Base-by-base conservation (phyloP, 2,329 filamentous ascomycete genomes). In the Trichophyton equinum region DNA sequence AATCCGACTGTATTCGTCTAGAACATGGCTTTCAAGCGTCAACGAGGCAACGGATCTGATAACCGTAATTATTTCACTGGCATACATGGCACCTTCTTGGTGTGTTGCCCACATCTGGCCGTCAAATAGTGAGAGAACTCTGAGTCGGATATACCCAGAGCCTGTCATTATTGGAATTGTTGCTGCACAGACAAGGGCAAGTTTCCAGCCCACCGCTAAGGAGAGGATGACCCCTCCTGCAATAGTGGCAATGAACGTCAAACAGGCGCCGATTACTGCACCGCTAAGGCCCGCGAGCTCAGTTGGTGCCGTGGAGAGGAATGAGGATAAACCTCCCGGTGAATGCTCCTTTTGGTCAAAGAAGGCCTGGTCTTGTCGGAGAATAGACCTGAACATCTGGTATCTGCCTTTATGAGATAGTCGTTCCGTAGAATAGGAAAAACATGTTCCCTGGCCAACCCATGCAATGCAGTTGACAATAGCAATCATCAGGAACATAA, bases 31-130 rank as follows among this genome's bases (percentile, higher is more conserved):
- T 74, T 97, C 94, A 6, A 91, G 84, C 0, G 91, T 96, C 55
- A 97, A 81, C 7, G 89, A 89, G 4, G 91, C 92, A 8, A 97
- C 91, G 1, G 94, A 97, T 58, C 91, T 87, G 66, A 97, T 96
- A 7, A 91, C 88, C 1, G 89, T 91, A 40, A 94, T 95, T 49
- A 91, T 91, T 74, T 97, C 92, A 55, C 91, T 92, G 6, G 94
- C 92, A 70, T 88, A 95, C 60, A 85, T 87, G 8, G 92, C 92
- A 61, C 89, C 91, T 62, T 82, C 77, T 70, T 89, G 81, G 71
- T 97, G 91, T 4, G 89, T 85, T 65, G 80, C 79, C 77, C 94
- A 94, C 1, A 90, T 86, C 22, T 88, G 86, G 44, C 80, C 80
- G 75, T 88, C 88, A 77, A 90, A 96, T 64, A 84, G 82, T 1